Percentiles rank a stretch among this genome's conserved stretches.
Evolutionary conservation across 1,284 basidiomycete species (phyloP).

Genomic region (Fomitopsis palustris): DNA sequence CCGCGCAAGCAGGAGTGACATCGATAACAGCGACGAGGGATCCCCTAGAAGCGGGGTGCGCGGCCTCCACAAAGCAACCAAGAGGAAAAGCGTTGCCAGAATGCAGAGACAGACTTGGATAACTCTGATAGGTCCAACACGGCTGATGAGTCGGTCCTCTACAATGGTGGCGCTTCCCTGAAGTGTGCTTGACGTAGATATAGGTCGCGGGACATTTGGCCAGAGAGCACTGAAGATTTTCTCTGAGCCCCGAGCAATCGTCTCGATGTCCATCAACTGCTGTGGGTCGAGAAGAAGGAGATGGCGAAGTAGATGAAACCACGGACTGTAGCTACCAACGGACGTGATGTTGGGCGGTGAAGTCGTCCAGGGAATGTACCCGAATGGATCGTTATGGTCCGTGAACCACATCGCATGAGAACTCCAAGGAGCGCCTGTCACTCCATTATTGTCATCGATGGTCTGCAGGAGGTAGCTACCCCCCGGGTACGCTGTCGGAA

Average conservation of each 20-base stretch:
- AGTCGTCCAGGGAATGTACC: not conserved
- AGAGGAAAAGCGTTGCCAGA: not conserved
- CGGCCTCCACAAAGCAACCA: not conserved
- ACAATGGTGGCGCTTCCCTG: not conserved
- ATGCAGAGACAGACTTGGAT: not conserved
- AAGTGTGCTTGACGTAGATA: not conserved
- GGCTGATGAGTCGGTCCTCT: not conserved
- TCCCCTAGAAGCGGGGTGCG: not conserved
- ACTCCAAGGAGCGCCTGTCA: not conserved
- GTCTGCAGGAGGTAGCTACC: not conserved
- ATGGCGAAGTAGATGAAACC: not conserved
- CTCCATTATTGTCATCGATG: not conserved
- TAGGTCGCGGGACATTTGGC: not conserved
- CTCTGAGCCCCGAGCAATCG: not conserved
- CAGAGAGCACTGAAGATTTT: not conserved
- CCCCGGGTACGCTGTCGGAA: not conserved
- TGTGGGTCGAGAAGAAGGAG: not conserved
- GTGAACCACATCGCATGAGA: not conserved
- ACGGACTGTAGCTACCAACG: not conserved
- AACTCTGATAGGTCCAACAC: not conserved
- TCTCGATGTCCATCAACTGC: not conserved
- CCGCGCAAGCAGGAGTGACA: not conserved
- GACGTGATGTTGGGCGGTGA: not conserved
- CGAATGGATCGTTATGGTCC: not conserved
- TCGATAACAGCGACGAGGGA: not conserved